phyloP scores from a whole-genome alignment of 179 eudicot genomes.

The Patellifolia procumbens region DNA sequence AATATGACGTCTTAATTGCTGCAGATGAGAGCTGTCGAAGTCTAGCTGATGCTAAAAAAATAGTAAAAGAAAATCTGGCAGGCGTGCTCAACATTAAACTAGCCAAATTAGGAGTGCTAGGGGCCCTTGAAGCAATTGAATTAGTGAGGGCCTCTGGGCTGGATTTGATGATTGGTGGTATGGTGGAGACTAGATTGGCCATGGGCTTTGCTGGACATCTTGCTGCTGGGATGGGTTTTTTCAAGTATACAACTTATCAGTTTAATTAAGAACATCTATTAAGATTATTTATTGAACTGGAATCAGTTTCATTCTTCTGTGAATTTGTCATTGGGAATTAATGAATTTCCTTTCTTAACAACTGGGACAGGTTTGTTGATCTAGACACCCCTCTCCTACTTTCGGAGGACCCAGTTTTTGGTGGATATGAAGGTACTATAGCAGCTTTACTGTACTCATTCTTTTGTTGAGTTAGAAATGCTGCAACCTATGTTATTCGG shows the following conservation, averaged over 20 bases:
- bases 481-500: too few relatives aligned
- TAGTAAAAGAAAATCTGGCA: constrained; percentile 63
- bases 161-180: constrained; percentile 92
- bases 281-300: not conserved
- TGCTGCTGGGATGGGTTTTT: constrained; percentile 94
- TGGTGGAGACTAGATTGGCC: constrained; percentile 95
- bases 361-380: constrained; percentile 64
- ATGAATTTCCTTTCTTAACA: not conserved
- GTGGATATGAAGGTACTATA: constrained; percentile 80
- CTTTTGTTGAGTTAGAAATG: not conserved
- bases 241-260: constrained; percentile 35
- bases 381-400: constrained; percentile 85
- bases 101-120: constrained; percentile 81
- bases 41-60: constrained; percentile 65
- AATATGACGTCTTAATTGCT: constrained; percentile 74
- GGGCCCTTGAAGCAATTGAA: constrained; percentile 76
- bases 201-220: constrained; percentile 99
- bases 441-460: not conserved
- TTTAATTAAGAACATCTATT: not conserved
- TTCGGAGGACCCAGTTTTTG: constrained; percentile 82
- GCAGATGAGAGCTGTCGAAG: constrained; percentile 94
- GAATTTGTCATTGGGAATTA: not conserved
- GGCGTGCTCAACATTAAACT: constrained; percentile 84
- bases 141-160: constrained; percentile 59
- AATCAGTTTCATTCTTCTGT: not conserved